Conservation (phyloP, 2,329 filamentous ascomycete genomes). For the Colletotrichum sp. region DNA sequence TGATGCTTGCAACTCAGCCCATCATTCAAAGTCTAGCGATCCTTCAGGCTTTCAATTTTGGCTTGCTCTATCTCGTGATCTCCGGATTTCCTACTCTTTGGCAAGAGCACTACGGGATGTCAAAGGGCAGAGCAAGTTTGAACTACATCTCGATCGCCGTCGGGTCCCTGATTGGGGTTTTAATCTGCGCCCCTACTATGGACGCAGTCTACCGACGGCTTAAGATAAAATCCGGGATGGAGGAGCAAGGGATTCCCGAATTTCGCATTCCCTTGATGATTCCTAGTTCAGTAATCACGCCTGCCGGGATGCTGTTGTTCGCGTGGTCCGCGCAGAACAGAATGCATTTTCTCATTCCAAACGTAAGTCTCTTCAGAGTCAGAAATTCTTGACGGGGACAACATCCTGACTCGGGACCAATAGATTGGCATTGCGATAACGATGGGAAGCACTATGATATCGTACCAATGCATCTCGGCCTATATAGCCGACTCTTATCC, state of each 20-base stretch:
- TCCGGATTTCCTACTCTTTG: slow-evolving; percentile 67
- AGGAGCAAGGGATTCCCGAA: slow-evolving; percentile 52
- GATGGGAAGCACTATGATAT: slow-evolving; percentile 1
- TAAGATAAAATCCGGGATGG: slow-evolving; percentile 24
- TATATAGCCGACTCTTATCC: slow-evolving; percentile 52
- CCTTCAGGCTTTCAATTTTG: slow-evolving; percentile 65
- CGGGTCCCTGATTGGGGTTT: slow-evolving; percentile 63
- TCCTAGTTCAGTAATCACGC: slow-evolving; percentile 50
- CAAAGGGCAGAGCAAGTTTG: slow-evolving; percentile 62
- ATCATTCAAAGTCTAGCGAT: slow-evolving; percentile 62
- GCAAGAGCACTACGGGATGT: slow-evolving; percentile 58
- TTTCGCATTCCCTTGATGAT: slow-evolving; percentile 49
- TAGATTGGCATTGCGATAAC: background rate
- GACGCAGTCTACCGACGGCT: slow-evolving; percentile 41
- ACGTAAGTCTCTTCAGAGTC: slow-evolving; percentile 3
- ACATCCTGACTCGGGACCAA: background rate
- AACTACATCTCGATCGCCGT: slow-evolving; percentile 69
- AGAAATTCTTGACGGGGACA: too few relatives aligned
- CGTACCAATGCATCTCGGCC: slow-evolving; percentile 9
- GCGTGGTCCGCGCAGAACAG: slow-evolving; percentile 47
- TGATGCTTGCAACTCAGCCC: slow-evolving; percentile 61
- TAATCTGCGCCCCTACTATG: slow-evolving; percentile 48
- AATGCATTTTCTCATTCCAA: slow-evolving; percentile 57
- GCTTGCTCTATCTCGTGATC: slow-evolving; percentile 67
- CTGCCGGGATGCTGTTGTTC: slow-evolving; percentile 43